Conservation (phyloP, 768 basidiomycete genomes). For the Amanita polypyramis region DNA sequence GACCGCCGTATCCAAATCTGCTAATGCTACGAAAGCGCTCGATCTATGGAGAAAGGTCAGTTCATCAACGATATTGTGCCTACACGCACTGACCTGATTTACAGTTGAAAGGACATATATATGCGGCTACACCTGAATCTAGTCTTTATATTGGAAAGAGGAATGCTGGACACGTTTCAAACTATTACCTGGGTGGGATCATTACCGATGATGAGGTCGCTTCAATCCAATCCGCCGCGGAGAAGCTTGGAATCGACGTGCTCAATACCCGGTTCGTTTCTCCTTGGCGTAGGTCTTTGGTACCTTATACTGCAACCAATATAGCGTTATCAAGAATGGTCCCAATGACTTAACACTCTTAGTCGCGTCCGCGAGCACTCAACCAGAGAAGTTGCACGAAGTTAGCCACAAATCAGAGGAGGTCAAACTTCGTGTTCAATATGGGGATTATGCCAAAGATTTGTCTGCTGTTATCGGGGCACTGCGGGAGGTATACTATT, state of each 20-base stretch:
- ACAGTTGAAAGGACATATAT: constrained; percentile 69
- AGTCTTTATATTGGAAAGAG: constrained; percentile 75
- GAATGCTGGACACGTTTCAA: constrained; percentile 64
- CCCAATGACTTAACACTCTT: constrained; percentile 54
- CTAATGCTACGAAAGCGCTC: constrained; percentile 42
- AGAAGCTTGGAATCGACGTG: constrained; percentile 64
- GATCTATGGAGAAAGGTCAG: constrained; percentile 56
- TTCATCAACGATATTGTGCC: not conserved
- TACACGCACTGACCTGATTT: constrained; percentile 1
- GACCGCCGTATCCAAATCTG: constrained; percentile 49
- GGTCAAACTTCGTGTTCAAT: constrained; percentile 52
- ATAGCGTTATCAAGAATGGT: constrained; percentile 63
- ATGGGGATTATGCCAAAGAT: constrained; percentile 61
- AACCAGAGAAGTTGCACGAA: constrained; percentile 30
- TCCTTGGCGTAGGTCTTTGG: not conserved
- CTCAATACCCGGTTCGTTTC: constrained; percentile 65
- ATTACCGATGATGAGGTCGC: constrained; percentile 73
- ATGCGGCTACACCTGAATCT: constrained; percentile 51
- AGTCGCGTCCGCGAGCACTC: constrained; percentile 55
- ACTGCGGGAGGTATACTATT: constrained; percentile 41
- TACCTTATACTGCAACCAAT: not conserved
- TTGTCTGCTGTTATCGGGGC: constrained; percentile 45
- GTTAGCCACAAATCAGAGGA: constrained; percentile 30
- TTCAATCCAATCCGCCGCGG: constrained; percentile 63
- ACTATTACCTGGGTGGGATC: constrained; percentile 74